Evolutionary conservation across 2,329 filamentous ascomycete genomes (phyloP), one percentile per base, ranked within the genome.

Genomic region (Alternaria tenuissima): DNA sequence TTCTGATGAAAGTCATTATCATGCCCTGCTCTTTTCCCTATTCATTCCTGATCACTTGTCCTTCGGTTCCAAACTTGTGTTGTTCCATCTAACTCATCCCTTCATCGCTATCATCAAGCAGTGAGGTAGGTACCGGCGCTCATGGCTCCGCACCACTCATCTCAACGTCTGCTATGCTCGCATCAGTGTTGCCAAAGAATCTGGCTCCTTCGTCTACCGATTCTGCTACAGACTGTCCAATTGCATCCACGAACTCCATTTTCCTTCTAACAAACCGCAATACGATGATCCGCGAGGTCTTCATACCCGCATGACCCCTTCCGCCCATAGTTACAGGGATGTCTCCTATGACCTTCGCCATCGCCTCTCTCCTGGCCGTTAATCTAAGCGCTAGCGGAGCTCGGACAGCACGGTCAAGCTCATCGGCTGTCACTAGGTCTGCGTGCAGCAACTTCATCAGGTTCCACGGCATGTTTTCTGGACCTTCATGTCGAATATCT

Each of bases 401-500:
- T 28, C 14, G 18, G 22, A 52, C 7, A 3, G 22, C 55, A 30
- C 34, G 41, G 11, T 46, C 47, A n/a, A 52, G 28, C 16, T 57
- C 39, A 18, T 9, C 24, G 11, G 46, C 47, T 12, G 47, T 57
- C 16, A 52, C 58, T 3, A 70, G 36, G 43, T 66, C 59, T 12
- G 62, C 51, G 42, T 63, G 60, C 16, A 64, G 43, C 16, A 51
- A 5, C 41, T 36, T 44, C 41, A 53, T 39, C 14, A 67, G 14
- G 7, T 22, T 7, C 8, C 20, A 18, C 4, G 64, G 58, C 1
- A 66, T n/a, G 5, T 24, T 12, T 6, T 36, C 8, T n/a, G 61
- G 55, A 9, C 64, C 64, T 8, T 34, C 28, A 16, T 55, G n/a
- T 18, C 64, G 55, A 12, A 66, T n/a, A 12, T 56, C 42, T 11